phyloP scores from a whole-genome alignment of 2,329 filamentous ascomycete species.

The Talaromyces verruculosus region DNA sequence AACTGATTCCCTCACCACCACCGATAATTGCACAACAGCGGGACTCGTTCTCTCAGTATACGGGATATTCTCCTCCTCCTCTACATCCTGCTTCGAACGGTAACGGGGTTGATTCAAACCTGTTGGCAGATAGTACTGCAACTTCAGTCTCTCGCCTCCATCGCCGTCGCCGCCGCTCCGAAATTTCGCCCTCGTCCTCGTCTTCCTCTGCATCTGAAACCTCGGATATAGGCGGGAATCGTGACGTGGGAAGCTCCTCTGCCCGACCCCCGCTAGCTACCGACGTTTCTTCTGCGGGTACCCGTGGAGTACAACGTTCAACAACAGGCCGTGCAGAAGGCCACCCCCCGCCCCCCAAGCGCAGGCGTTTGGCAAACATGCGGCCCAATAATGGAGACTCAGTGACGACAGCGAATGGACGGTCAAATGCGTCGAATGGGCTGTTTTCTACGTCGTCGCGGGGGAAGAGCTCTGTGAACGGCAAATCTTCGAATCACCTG shows the following conservation, averaged over 20 bases:
- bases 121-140: constrained; percentile 18
- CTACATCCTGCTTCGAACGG: constrained; percentile 14
- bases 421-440: constrained; percentile 59
- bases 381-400: constrained; percentile 57
- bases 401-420: constrained; percentile 56
- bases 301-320: constrained; percentile 25
- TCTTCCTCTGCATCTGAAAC: constrained; percentile 25
- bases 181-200: constrained; percentile 25
- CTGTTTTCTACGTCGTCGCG: constrained; percentile 43
- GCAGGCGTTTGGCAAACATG: constrained; percentile 63
- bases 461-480: constrained; percentile 57
- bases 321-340: constrained; percentile 32
- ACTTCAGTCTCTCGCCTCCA: constrained; percentile 26
- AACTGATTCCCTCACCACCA: constrained; percentile 46
- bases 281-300: constrained; percentile 30
- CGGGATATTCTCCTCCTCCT: constrained; percentile 26
- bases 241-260: constrained; percentile 26
- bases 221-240: constrained; percentile 24
- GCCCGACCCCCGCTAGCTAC: constrained; percentile 29
- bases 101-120: constrained; percentile 21
- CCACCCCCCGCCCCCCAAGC: constrained; percentile 52
- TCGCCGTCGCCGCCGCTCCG: constrained; percentile 28
- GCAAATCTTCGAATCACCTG: constrained; percentile 43
- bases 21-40: constrained; percentile 26
- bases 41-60: constrained; percentile 19